phyloP scores from a whole-genome alignment of 2,329 filamentous ascomycete genomes.

The Chrysoporthe cubensis region DNA sequence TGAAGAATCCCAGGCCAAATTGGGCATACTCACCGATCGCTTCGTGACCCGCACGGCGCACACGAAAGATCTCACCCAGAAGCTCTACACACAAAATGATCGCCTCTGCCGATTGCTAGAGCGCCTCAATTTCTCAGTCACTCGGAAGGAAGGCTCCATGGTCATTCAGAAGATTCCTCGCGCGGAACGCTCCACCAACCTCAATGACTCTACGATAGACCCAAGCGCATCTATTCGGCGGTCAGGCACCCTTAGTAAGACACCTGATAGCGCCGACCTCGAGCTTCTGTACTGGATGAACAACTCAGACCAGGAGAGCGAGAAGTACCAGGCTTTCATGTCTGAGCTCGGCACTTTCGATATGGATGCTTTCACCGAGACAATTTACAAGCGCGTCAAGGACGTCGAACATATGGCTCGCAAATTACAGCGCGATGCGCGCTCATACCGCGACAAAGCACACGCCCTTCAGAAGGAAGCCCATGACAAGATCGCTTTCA shows the following conservation, averaged over 20 bases:
- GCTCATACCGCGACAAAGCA: conserved; percentile 84
- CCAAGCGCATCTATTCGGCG: conserved; percentile 56
- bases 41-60: conserved; percentile 72
- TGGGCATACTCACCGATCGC: conserved; percentile 56
- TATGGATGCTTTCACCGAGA: conserved; percentile 81
- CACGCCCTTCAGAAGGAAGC: conserved; percentile 81
- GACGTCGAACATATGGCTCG: conserved; percentile 92
- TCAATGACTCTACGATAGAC: conserved; percentile 60
- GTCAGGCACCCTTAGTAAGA: conserved; percentile 58
- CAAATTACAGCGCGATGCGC: conserved; percentile 89
- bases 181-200: conserved; percentile 61
- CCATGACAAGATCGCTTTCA: conserved; percentile 94
- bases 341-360: conserved; percentile 77
- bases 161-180: conserved; percentile 72
- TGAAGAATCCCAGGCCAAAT: conserved; percentile 55
- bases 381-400: conserved; percentile 85
- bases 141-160: conserved; percentile 73
- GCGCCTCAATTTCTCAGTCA: conserved; percentile 81
- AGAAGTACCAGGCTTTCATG: conserved; percentile 77
- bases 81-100: conserved; percentile 82
- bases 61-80: conserved; percentile 82
- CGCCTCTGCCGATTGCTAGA: conserved; percentile 83
- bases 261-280: conserved; percentile 67
- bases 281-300: conserved; percentile 84
- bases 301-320: conserved; percentile 67